These are phyloP conservation scores for Diaporthe amygdali DNA, from an alignment of 2,329 filamentous ascomycete genomes.

Conservation along the genomic window DNA sequence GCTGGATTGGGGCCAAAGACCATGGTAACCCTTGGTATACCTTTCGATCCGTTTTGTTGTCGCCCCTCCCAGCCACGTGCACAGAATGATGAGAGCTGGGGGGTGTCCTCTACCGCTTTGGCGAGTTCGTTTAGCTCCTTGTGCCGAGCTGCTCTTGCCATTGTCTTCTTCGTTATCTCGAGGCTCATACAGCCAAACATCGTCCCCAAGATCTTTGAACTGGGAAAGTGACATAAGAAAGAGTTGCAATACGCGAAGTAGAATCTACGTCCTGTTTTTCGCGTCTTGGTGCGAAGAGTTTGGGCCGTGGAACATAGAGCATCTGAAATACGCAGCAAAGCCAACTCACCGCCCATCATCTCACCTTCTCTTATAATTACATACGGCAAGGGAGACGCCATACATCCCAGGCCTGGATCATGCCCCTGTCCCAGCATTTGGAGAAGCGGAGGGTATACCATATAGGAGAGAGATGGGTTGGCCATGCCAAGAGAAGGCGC, in stretches of 20 bases:
- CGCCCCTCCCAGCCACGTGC: constrained; percentile 23
- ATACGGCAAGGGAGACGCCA: background rate
- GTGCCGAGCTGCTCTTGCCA: background rate
- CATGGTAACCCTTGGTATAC: constrained; percentile 20
- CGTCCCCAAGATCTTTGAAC: constrained; percentile 6
- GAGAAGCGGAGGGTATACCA: background rate
- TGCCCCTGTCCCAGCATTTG: background rate
- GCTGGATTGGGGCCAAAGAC: constrained; percentile 9
- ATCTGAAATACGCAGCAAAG: background rate
- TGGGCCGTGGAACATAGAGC: background rate
- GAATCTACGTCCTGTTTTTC: background rate
- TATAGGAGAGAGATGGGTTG: background rate
- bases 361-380: background rate
- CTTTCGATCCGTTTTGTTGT: constrained; percentile 20
- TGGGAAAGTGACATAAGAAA: background rate
- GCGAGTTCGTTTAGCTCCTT: background rate
- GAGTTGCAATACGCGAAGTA: background rate
- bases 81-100: constrained; percentile 22
- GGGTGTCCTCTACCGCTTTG: background rate
- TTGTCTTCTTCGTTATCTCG: no score
- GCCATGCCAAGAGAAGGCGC: background rate
- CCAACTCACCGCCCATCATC: background rate
- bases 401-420: background rate
- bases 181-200: constrained; percentile 15
- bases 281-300: background rate